phyloP scores from a whole-genome alignment of 805 yeast species.

The Naumovozyma baii region DNA sequence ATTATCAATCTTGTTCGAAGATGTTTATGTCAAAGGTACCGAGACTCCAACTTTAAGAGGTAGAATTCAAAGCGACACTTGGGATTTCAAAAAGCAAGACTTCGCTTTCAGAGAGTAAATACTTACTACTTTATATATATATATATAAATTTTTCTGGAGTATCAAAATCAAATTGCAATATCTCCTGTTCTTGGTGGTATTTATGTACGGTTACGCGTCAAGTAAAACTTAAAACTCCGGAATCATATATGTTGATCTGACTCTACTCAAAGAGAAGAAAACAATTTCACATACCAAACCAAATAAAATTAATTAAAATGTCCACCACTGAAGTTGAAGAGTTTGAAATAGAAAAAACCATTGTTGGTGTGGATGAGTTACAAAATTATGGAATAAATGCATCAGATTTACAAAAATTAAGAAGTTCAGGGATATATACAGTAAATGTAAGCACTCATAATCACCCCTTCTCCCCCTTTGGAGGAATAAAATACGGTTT shows the following conservation, averaged over 20 bases:
- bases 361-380: constrained; percentile 39
- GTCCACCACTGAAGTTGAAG: constrained; percentile 12
- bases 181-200: neutral
- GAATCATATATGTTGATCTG: neutral
- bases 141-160: neutral
- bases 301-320: no score
- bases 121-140: neutral
- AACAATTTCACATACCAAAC: no score
- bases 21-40: constrained; percentile 89
- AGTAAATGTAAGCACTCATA: constrained; percentile 41
- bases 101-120: constrained; percentile 30
- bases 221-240: neutral
- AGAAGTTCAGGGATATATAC: constrained; percentile 61
- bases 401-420: constrained; percentile 60
- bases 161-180: neutral
- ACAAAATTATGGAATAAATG: constrained; percentile 60
- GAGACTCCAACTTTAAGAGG: constrained; percentile 93
- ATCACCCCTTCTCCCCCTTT: neutral
- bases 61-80: constrained; percentile 90
- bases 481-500: neutral
- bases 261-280: neutral
- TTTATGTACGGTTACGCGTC: neutral
- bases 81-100: constrained; percentile 54
- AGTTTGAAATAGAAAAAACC: constrained; percentile 14
- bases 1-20: constrained; percentile 90